Conservation (phyloP, 495 filamentous ascomycete species). For the Penicillium chermesinum region DNA sequence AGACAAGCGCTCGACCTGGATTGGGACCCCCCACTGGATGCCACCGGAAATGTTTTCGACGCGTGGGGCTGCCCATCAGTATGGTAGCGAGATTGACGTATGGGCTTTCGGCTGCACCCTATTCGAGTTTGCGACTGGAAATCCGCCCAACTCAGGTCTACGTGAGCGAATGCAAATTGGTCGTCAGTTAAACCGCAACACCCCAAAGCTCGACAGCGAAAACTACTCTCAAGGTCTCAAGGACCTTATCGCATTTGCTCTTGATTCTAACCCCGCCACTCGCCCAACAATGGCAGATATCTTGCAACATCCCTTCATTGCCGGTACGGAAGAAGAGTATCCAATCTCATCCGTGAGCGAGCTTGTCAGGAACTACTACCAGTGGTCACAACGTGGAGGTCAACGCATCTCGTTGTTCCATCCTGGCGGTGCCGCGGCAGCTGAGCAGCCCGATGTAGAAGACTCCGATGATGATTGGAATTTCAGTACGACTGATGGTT, state of each 20-base stretch:
- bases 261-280: conserved; percentile 67
- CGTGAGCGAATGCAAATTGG: conserved; percentile 54
- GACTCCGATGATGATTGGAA: conserved; percentile 72
- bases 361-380: conserved; percentile 74
- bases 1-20: conserved; percentile 86
- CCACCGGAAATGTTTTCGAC: conserved; percentile 73
- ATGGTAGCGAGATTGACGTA: conserved; percentile 74
- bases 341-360: conserved; percentile 62
- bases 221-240: conserved; percentile 67
- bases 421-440: conserved; percentile 65
- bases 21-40: conserved; percentile 97
- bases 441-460: conserved; percentile 42
- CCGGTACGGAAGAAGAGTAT: conserved; percentile 57
- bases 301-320: conserved; percentile 43
- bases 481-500: conserved; percentile 82
- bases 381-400: conserved; percentile 82
- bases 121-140: conserved; percentile 86
- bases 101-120: conserved; percentile 94
- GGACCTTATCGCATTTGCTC: conserved; percentile 71
- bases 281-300: conserved; percentile 61
- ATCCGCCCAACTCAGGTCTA: conserved; percentile 60
- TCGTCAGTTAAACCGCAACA: conserved; percentile 54
- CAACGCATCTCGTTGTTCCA: conserved; percentile 78
- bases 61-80: conserved; percentile 40
- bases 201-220: conserved; percentile 66